Conservation (phyloP, 2,329 filamentous ascomycete species). For the Xylariaceae sp. region DNA sequence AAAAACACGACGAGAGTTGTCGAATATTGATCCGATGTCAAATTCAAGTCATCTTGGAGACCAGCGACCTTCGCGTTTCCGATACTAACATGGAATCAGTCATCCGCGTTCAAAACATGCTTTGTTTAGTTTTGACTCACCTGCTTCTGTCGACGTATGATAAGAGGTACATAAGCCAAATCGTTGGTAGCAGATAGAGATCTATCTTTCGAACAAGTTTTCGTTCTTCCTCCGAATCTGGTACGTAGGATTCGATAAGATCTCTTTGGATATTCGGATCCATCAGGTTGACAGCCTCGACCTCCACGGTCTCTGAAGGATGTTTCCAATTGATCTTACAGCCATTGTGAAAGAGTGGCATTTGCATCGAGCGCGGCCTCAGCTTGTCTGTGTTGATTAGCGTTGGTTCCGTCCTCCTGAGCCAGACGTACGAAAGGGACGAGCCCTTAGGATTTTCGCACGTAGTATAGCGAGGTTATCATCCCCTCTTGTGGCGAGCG, state of each 20-base stretch:
- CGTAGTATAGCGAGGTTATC: no score
- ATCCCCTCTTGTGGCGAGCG: no score
- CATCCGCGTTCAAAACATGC: no score
- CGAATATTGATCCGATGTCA: conserved; percentile 60
- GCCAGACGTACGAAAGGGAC: no score
- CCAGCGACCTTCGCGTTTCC: conserved; percentile 55
- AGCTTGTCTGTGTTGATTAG: no score
- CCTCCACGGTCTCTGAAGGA: conserved; percentile 10
- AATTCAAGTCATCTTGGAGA: conserved; percentile 41
- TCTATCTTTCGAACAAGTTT: conserved; percentile 38
- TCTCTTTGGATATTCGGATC: conserved; percentile 12
- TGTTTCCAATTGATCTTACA: not conserved
- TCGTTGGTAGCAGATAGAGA: conserved; percentile 38
- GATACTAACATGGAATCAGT: conserved; percentile 25
- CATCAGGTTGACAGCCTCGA: conserved; percentile 6
- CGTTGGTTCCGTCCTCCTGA: no score
- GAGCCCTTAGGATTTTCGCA: no score
- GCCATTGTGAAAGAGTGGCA: not conserved
- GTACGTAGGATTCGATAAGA: conserved; percentile 23
- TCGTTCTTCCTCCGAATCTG: conserved; percentile 31
- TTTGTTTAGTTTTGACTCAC: conserved; percentile 6
- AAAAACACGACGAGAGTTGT: conserved; percentile 60
- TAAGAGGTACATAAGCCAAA: conserved; percentile 58
- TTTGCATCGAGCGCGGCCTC: not conserved
- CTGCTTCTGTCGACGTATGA: conserved; percentile 58